Evolutionary conservation across 2,329 filamentous ascomycete species (phyloP), one percentile per base, ranked within the genome.

Genomic region (Apiospora marii): DNA sequence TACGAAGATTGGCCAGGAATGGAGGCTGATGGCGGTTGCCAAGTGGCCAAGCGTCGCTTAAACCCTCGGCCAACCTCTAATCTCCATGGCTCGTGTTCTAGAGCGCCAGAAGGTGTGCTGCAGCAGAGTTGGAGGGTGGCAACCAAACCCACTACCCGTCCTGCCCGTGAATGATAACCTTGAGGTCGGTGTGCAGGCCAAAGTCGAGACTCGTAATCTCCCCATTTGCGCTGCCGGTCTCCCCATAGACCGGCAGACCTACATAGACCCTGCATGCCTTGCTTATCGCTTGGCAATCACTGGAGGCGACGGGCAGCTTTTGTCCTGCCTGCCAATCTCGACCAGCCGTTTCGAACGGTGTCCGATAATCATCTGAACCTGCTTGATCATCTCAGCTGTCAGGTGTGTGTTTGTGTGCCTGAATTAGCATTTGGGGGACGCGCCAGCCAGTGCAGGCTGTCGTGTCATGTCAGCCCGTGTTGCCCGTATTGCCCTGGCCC

Each of bases 11-110:
- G n/a, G 49, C n/a, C n/a, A n/a, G 13, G 49, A 22, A 48, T 48
- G n/a, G 49, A 24, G n/a, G 49, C 49, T 53, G 49, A 53, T 30
- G n/a, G 49, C 49, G 24, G 51, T 49, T 49, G 46, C 51, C 51
- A 53, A 53, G 51, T 12, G 7, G 46, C 51, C 51, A 53, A 53
- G 51, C 4, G 22, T 53, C 24, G 51, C 51, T 30, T 22, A 30
- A 3, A 49, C 46, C 46, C 7, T 49, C 51, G 24, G 10, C 51
- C 14, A 24, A n/a, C 46, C 49, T 51, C 49, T 12, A 3, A 43
- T 43, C 41, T 43, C 19, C 16, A 22, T 48, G 27, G 22, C 24
- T 30, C 24, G 51, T 30, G 51, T 53, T 53, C 51, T 53, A 53
- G 51, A 53, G 51, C 51, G 51, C 12, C 24, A 53, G 51, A 14